phyloP scores from a whole-genome alignment of 2,329 filamentous ascomycete genomes.

The Diaporthe sp. region DNA sequence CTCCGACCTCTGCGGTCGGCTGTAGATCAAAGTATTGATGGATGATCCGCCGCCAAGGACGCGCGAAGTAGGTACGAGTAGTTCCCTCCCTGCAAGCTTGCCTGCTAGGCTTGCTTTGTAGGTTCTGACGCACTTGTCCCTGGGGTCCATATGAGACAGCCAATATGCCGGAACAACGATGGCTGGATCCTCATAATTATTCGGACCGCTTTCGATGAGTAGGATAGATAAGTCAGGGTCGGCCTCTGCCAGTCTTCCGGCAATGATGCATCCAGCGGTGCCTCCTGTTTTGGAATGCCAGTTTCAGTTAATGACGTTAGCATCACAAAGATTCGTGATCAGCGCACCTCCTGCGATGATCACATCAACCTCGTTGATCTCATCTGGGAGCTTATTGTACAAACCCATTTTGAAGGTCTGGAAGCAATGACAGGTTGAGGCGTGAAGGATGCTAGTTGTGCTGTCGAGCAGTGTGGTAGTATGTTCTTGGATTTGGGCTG shows the following conservation, averaged over 20 bases:
- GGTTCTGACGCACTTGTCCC: slow-evolving; percentile 58
- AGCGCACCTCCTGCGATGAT: slow-evolving; percentile 61
- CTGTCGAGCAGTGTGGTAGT: too few relatives aligned
- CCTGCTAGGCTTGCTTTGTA: slow-evolving; percentile 60
- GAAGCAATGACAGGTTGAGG: background rate
- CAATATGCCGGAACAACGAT: slow-evolving; percentile 64
- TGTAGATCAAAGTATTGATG: slow-evolving; percentile 59
- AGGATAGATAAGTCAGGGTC: slow-evolving; percentile 62
- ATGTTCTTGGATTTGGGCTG: too few relatives aligned
- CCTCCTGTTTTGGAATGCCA: slow-evolving; percentile 51
- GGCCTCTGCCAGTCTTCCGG: slow-evolving; percentile 62
- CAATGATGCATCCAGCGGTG: slow-evolving; percentile 61
- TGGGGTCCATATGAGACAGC: slow-evolving; percentile 60
- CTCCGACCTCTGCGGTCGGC: slow-evolving; percentile 48
- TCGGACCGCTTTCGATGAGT: slow-evolving; percentile 65
- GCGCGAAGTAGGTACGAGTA: slow-evolving; percentile 52
- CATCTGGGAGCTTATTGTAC: slow-evolving; percentile 42
- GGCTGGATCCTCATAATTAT: slow-evolving; percentile 62
- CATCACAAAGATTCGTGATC: background rate
- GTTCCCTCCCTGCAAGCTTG: slow-evolving; percentile 57
- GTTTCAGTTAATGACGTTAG: background rate
- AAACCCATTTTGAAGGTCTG: slow-evolving; percentile 15
- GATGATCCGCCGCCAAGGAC: slow-evolving; percentile 67
- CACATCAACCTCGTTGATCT: slow-evolving; percentile 60
- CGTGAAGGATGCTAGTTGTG: background rate